Conservation (phyloP, 1,139 yeast genomes). For the Pichia sp. region DNA sequence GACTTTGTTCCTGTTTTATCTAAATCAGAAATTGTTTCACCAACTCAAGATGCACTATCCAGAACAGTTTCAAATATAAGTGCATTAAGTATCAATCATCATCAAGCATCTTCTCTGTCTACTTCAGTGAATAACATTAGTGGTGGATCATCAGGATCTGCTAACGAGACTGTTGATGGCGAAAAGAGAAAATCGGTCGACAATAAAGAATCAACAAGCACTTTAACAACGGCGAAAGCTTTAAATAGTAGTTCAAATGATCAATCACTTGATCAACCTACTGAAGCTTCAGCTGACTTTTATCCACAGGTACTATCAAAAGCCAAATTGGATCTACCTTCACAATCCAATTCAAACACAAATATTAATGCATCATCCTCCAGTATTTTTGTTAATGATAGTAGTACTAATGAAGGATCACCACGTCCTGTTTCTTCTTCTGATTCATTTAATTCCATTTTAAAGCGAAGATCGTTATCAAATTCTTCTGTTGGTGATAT, state of each 20-base stretch:
- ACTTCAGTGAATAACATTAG: not conserved
- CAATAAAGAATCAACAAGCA: not conserved
- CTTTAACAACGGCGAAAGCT: constrained; percentile 1
- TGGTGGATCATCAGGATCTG: not conserved
- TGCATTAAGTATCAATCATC: constrained; percentile 26
- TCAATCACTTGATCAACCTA: too few species aligned
- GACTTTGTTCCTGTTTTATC: constrained; percentile 65
- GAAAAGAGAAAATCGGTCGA: not conserved
- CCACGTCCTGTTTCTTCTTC: constrained; percentile 10
- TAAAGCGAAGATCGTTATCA: constrained; percentile 38
- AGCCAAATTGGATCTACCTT: too few species aligned
- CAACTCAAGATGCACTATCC: constrained; percentile 28
- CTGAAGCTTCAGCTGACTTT: too few species aligned
- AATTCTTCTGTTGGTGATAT: constrained; percentile 29
- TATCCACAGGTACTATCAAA: too few species aligned
- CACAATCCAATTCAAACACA: not conserved
- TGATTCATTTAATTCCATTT: constrained; percentile 12
- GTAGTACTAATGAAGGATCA: not conserved
- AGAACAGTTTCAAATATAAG: constrained; percentile 31
- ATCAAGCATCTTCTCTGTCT: constrained; percentile 8
- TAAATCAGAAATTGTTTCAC: constrained; percentile 31
- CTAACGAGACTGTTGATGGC: not conserved
- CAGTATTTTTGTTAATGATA: constrained; percentile 8
- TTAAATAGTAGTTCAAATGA: too few species aligned
- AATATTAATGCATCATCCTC: constrained; percentile 15